Conservation (phyloP, 768 basidiomycete genomes). For the Hortiboletus campestris region DNA sequence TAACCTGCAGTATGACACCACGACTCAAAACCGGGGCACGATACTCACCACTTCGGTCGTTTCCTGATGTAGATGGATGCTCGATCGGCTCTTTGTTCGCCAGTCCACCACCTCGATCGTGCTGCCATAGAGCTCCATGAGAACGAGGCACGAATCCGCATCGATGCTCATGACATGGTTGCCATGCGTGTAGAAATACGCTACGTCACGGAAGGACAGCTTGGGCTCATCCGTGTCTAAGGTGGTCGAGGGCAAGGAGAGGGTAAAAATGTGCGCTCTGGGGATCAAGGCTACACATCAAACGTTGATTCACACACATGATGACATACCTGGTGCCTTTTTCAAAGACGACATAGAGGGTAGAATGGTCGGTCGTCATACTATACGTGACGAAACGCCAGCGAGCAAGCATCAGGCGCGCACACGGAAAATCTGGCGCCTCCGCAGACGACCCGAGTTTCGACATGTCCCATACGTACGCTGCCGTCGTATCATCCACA, state of each 20-base stretch:
- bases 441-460: neutral
- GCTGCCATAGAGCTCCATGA: constrained; percentile 27
- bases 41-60: constrained; percentile 31
- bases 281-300: neutral
- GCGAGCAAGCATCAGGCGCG: neutral
- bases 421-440: neutral
- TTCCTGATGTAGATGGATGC: constrained; percentile 20
- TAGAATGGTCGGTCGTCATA: constrained; percentile 10
- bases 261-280: constrained; percentile 11
- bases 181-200: constrained; percentile 4
- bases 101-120: constrained; percentile 39
- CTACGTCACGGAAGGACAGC: neutral
- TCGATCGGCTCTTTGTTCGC: constrained; percentile 22
- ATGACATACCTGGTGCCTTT: constrained; percentile 7
- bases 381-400: constrained; percentile 2
- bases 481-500: constrained; percentile 1
- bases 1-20: neutral
- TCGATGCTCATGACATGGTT: constrained; percentile 32
- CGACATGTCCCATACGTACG: constrained; percentile 15
- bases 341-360: constrained; percentile 12
- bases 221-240: neutral
- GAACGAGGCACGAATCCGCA: constrained; percentile 27
- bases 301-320: neutral
- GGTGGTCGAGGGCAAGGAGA: neutral
- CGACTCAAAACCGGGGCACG: neutral